phyloP scores from a whole-genome alignment of 345 rosid species.

The Lepidium aucheri region DNA sequence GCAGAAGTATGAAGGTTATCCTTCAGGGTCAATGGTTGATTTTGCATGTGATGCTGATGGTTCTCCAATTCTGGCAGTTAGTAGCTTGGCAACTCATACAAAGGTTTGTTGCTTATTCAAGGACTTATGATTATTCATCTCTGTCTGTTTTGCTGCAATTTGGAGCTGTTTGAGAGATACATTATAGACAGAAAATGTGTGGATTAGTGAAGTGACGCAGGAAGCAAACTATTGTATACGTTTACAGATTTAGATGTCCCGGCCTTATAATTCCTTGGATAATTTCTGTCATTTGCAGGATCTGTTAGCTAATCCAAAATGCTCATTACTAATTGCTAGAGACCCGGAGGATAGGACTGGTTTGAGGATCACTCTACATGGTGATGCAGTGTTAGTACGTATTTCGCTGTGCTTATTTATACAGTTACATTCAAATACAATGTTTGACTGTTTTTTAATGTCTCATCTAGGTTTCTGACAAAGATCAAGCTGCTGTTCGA shows the following conservation, averaged over 20 bases:
- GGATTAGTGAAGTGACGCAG: neutral
- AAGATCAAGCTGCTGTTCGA: conserved; percentile 55
- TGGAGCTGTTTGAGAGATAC: neutral
- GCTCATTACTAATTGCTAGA: conserved; percentile 78
- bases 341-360: conserved; percentile 88
- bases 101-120: conserved; percentile 42
- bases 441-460: neutral
- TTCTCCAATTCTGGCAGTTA: conserved; percentile 72
- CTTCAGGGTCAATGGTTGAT: conserved; percentile 91
- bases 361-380: conserved; percentile 73
- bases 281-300: conserved; percentile 45
- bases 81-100: conserved; percentile 78
- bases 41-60: conserved; percentile 85
- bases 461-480: conserved; percentile 49
- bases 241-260: neutral
- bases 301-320: conserved; percentile 69
- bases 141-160: conserved; percentile 7
- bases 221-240: neutral
- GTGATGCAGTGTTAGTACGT: conserved; percentile 78
- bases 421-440: neutral
- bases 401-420: neutral
- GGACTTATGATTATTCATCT: neutral
- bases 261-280: neutral
- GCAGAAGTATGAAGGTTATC: conserved; percentile 78
- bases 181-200: neutral